Evolutionary conservation across 2,329 filamentous ascomycete species (phyloP).

Genomic region (Eurotiales sp.): DNA sequence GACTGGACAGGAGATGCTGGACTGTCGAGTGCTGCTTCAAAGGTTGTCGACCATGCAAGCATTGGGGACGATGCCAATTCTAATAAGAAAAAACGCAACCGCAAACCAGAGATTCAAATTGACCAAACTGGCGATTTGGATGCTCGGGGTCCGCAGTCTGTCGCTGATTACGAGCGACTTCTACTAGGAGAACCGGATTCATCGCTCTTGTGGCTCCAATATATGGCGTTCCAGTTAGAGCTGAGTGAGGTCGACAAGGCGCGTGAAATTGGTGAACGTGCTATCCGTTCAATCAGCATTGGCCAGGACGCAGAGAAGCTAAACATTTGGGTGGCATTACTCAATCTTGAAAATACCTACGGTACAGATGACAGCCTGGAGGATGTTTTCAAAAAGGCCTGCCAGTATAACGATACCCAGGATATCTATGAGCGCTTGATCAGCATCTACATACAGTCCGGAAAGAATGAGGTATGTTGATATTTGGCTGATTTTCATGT

Average conservation of each 20-base stretch:
- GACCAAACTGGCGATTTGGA: slow-evolving; percentile 93
- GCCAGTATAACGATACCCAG: slow-evolving; percentile 87
- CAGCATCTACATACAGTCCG: slow-evolving; percentile 91
- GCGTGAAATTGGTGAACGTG: slow-evolving; percentile 83
- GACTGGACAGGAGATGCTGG: slow-evolving; percentile 73
- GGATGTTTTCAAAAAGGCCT: slow-evolving; percentile 84
- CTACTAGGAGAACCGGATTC: slow-evolving; percentile 89
- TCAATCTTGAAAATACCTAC: slow-evolving; percentile 92
- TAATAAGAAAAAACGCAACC: slow-evolving; percentile 70
- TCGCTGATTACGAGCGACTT: slow-evolving; percentile 89
- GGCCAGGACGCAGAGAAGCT: slow-evolving; percentile 88
- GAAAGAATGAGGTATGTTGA: slow-evolving; percentile 70
- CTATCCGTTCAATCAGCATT: slow-evolving; percentile 85
- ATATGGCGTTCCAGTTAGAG: slow-evolving; percentile 98
- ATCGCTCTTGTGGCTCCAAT: slow-evolving; percentile 90
- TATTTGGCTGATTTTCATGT: background rate
- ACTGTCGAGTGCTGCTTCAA: slow-evolving; percentile 46
- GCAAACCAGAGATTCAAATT: slow-evolving; percentile 72
- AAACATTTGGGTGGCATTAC: slow-evolving; percentile 89
- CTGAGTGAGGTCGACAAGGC: slow-evolving; percentile 85
- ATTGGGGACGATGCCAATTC: slow-evolving; percentile 45
- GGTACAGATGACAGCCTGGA: slow-evolving; percentile 79
- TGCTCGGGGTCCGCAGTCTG: slow-evolving; percentile 78
- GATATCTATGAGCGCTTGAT: slow-evolving; percentile 85
- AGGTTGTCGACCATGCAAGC: slow-evolving; percentile 44